Evolutionary conservation across 179 eudicot genomes (phyloP).

Genomic region (Beta lomatogona): DNA sequence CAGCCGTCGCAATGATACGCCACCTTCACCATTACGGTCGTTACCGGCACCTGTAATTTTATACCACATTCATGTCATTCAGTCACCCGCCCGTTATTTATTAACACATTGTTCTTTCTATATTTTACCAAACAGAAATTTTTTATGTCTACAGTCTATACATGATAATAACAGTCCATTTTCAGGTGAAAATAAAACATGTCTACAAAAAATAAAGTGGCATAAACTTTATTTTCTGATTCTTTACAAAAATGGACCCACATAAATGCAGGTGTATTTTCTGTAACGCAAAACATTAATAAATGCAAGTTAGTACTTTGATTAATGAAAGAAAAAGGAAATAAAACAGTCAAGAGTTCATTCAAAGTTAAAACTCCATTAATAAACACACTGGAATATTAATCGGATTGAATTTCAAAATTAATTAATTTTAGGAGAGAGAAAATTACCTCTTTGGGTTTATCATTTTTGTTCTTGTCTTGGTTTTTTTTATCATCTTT

Average conservation of each 20-base stretch:
- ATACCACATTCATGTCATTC: neutral
- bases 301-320: neutral
- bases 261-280: conserved; percentile 1
- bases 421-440: neutral
- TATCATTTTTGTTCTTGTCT: conserved; percentile 14
- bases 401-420: neutral
- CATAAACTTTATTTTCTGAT: too few species aligned
- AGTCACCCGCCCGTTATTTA: neutral
- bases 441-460: conserved; percentile 27
- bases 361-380: neutral
- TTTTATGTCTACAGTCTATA: neutral
- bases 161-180: too few species aligned
- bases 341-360: neutral
- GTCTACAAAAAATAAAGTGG: too few species aligned
- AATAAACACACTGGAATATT: neutral
- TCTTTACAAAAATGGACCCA: neutral
- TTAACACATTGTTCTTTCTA: too few species aligned
- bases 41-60: conserved; percentile 43
- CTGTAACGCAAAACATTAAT: neutral
- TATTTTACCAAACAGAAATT: too few species aligned
- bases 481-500: conserved; percentile 29
- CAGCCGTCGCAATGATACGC: conserved; percentile 76
- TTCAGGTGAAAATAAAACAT: too few species aligned
- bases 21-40: conserved; percentile 66
- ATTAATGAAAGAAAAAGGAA: neutral